A percentile compares a stretch with the other conserved stretches of the same genome.
Conservation (phyloP, 805 yeast genomes). For the Candida nitratophila region DNA sequence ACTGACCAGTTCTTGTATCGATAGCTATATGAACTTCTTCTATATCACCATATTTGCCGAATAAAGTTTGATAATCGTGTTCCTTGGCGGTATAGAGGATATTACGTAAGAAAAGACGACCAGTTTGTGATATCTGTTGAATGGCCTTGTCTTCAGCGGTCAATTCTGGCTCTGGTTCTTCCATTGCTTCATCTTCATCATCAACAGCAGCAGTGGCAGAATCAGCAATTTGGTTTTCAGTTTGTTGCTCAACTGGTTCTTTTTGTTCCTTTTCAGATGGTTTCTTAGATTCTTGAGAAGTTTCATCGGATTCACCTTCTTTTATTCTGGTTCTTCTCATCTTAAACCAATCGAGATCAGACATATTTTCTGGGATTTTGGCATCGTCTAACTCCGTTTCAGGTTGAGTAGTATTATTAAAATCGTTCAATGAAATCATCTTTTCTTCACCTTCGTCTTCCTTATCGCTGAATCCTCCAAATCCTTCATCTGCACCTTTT, state of each 20-base stretch:
- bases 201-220: background rate
- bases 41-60: constrained; percentile 59
- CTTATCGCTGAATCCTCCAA: constrained; percentile 1
- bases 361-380: constrained; percentile 33
- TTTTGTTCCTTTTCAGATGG: constrained; percentile 1
- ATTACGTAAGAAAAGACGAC: constrained; percentile 83
- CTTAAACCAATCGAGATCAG: constrained; percentile 86
- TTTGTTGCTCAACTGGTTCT: constrained; percentile 5
- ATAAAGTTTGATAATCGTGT: constrained; percentile 63
- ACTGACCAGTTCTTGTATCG: constrained; percentile 81
- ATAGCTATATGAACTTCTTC: constrained; percentile 91
- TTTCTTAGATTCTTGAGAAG: constrained; percentile 4
- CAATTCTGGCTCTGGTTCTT: constrained; percentile 8
- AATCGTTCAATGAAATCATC: constrained; percentile 29
- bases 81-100: constrained; percentile 75
- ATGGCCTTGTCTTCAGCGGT: constrained; percentile 41
- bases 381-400: constrained; percentile 11
- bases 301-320: constrained; percentile 27
- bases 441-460: constrained; percentile 24
- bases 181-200: constrained; percentile 7
- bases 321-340: constrained; percentile 65
- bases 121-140: constrained; percentile 54
- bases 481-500: constrained; percentile 3
- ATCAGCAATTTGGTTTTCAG: background rate
- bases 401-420: constrained; percentile 9